phyloP scores from a whole-genome alignment of 345 rosid genomes.

The Gossypium anomalum region DNA sequence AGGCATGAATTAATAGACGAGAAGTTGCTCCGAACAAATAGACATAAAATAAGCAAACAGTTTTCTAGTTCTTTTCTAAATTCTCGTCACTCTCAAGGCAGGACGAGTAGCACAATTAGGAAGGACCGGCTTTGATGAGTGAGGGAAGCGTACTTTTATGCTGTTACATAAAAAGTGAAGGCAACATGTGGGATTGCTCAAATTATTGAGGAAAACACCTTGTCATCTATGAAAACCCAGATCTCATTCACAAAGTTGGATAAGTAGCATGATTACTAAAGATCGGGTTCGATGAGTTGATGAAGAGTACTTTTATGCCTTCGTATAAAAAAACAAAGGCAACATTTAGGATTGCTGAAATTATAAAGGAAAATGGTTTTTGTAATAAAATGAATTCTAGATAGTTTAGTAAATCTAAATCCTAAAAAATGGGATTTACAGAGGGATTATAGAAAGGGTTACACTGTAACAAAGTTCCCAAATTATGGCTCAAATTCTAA shows the following conservation, averaged over 20 bases:
- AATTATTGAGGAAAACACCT: background rate
- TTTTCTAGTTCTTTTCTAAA: background rate
- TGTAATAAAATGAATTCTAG: background rate
- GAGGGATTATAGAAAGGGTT: background rate
- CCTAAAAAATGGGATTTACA: constrained; percentile 14
- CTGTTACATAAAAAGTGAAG: too few species aligned
- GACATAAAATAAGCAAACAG: background rate
- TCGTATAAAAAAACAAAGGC: background rate
- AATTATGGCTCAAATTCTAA: too few species aligned
- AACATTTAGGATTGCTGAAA: background rate
- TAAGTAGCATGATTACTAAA: background rate
- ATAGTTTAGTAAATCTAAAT: constrained; percentile 16
- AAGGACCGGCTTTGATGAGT: too few species aligned
- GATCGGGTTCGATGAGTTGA: background rate
- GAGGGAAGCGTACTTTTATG: too few species aligned
- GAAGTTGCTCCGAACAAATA: background rate
- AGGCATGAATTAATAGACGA: background rate
- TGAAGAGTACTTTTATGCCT: background rate
- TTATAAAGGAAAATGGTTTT: background rate
- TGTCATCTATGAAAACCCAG: background rate
- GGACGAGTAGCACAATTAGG: too few species aligned
- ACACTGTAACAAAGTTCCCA: too few species aligned
- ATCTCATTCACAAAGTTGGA: background rate
- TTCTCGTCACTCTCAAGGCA: too few species aligned
- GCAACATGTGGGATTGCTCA: too few species aligned